Percentiles rank a stretch among this genome's conserved stretches.
These are phyloP conservation scores for Sugiyamaella sp. DNA, from an alignment of 1,139 yeast species.

Conservation along the genomic window DNA sequence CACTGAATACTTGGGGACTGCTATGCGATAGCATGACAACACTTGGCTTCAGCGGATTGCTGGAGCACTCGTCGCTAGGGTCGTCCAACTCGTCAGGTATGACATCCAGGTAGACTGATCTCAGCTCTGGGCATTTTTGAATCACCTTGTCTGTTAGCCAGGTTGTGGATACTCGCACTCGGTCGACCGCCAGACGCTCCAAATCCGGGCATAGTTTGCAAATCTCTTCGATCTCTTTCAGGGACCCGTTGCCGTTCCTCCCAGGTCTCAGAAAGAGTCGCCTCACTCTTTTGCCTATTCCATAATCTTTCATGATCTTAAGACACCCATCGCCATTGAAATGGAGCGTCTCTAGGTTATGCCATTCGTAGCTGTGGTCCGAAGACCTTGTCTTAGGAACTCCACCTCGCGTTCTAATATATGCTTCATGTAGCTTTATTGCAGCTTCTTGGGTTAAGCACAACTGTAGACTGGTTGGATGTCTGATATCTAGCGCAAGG, in stretches of 20 bases:
- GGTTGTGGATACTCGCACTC: neutral
- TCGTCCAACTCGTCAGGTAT: neutral
- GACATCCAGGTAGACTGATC: neutral
- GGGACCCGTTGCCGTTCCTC: too few species aligned
- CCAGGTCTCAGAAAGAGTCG: neutral
- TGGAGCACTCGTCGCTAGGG: neutral
- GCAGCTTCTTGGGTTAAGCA: too few species aligned
- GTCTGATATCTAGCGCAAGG: too few species aligned
- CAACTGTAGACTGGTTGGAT: too few species aligned
- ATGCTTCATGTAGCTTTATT: too few species aligned
- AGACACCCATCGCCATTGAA: slow-evolving; percentile 7
- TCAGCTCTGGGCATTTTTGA: neutral
- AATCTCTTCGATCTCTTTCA: neutral
- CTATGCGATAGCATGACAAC: too few species aligned
- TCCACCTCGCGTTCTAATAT: too few species aligned
- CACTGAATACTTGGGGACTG: too few species aligned
- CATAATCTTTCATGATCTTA: slow-evolving; percentile 4
- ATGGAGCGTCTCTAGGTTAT: neutral
- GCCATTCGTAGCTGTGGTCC: too few species aligned
- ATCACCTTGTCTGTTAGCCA: neutral
- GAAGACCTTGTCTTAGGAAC: too few species aligned
- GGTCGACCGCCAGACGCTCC: neutral
- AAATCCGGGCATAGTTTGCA: slow-evolving; percentile 4
- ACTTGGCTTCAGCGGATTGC: too few species aligned
- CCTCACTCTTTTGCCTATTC: neutral